These are phyloP conservation scores for Raphanus raphanistrum DNA, from an alignment of 345 rosid species.

Conservation along the genomic window DNA sequence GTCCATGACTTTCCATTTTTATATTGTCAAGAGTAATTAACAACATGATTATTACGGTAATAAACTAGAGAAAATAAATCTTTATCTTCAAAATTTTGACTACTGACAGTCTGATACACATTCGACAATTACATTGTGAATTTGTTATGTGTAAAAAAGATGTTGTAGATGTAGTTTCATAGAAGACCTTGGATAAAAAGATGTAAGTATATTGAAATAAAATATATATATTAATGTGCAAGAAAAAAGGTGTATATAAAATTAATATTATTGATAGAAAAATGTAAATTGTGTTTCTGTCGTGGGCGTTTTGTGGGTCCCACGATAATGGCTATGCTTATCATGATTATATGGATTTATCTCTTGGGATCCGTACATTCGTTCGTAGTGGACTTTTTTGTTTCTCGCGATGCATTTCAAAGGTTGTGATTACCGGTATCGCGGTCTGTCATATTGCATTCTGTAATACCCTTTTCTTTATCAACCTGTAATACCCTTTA, in stretches of 20 bases:
- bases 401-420: not conserved
- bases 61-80: not conserved
- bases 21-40: not conserved
- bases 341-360: constrained; percentile 19
- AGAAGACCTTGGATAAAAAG: too few species aligned
- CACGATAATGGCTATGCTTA: not conserved
- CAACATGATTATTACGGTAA: not conserved
- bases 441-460: not conserved
- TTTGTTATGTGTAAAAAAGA: not conserved
- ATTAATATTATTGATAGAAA: not conserved
- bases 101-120: not conserved
- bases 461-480: not conserved
- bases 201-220: too few species aligned
- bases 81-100: not conserved
- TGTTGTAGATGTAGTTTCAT: too few species aligned
- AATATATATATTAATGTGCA: not conserved
- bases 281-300: constrained; percentile 13
- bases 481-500: too few species aligned
- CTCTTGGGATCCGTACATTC: not conserved
- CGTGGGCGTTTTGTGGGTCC: constrained; percentile 23
- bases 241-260: not conserved
- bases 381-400: not conserved
- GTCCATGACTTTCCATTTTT: not conserved
- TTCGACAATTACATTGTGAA: not conserved
- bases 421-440: not conserved